Evolutionary conservation across 2,329 filamentous ascomycete species (phyloP).

Genomic region (Lasiodiplodia sp.): DNA sequence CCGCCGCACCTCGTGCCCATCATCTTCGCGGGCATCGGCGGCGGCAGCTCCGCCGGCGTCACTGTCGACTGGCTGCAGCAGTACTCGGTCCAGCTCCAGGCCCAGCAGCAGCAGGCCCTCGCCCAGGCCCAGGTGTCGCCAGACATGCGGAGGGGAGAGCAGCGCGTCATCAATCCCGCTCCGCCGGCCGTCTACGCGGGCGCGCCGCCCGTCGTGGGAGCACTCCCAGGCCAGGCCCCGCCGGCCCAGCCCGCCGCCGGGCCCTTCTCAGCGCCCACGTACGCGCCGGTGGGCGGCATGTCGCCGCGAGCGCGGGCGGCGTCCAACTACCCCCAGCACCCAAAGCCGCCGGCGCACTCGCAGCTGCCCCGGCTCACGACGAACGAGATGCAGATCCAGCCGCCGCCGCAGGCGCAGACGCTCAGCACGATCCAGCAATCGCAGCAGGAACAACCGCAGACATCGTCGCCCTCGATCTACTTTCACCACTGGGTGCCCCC

Average conservation of each 20-base stretch:
- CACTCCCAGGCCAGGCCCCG: slow-evolving; percentile 48
- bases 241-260: slow-evolving; percentile 46
- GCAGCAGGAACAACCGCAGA: slow-evolving; percentile 66
- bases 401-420: slow-evolving; percentile 51
- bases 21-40: slow-evolving; percentile 61
- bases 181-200: slow-evolving; percentile 42
- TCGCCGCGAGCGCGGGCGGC: slow-evolving; percentile 46
- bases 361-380: slow-evolving; percentile 60
- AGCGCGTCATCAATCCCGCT: slow-evolving; percentile 50
- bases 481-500: slow-evolving; percentile 96
- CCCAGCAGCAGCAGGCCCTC: slow-evolving; percentile 52
- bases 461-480: slow-evolving; percentile 76
- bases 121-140: slow-evolving; percentile 46
- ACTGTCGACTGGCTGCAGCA: slow-evolving; percentile 60
- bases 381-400: slow-evolving; percentile 59
- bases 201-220: slow-evolving; percentile 42
- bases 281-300: slow-evolving; percentile 38
- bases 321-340: slow-evolving; percentile 44
- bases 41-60: slow-evolving; percentile 55
- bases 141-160: slow-evolving; percentile 48
- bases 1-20: slow-evolving; percentile 61
- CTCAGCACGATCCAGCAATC: slow-evolving; percentile 54
- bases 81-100: slow-evolving; percentile 55
- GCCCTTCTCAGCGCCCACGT: slow-evolving; percentile 48
- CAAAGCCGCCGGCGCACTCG: slow-evolving; percentile 55